Evolutionary conservation across 1,284 basidiomycete genomes (phyloP).

Genomic region (Cryptococcus jaspeensis): DNA sequence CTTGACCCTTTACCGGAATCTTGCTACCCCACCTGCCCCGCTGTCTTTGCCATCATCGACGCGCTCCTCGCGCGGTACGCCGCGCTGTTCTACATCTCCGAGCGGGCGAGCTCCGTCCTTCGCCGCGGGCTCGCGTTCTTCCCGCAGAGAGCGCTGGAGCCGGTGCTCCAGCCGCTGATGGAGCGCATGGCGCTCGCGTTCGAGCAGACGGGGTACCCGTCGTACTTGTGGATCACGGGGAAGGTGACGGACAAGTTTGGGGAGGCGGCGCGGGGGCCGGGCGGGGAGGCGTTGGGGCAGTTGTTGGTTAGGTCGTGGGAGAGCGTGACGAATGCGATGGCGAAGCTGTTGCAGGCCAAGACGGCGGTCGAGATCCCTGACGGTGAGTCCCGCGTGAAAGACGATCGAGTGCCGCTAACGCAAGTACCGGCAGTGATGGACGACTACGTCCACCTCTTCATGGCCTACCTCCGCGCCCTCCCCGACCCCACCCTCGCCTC

Average conservation of each 20-base stretch:
- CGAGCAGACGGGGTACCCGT: constrained; percentile 75
- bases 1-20: constrained; percentile 76
- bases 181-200: constrained; percentile 75
- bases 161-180: constrained; percentile 69
- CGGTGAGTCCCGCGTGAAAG: constrained; percentile 56
- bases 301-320: constrained; percentile 70
- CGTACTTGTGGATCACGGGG: constrained; percentile 92
- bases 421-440: constrained; percentile 97
- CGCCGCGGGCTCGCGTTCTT: constrained; percentile 84
- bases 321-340: constrained; percentile 66
- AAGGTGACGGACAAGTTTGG: constrained; percentile 76
- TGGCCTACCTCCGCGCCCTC: constrained; percentile 65
- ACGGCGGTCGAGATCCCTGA: constrained; percentile 73
- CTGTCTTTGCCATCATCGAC: constrained; percentile 83
- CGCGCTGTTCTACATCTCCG: constrained; percentile 73
- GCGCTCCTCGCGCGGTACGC: constrained; percentile 76
- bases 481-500: constrained; percentile 78
- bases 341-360: constrained; percentile 66
- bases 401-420: constrained; percentile 1
- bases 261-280: constrained; percentile 54
- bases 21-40: constrained; percentile 74
- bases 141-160: constrained; percentile 61
- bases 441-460: constrained; percentile 83
- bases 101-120: constrained; percentile 82
- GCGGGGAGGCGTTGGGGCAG: constrained; percentile 43